Conservation (phyloP, 2,329 filamentous ascomycete genomes). For the Trichoderma sp. region DNA sequence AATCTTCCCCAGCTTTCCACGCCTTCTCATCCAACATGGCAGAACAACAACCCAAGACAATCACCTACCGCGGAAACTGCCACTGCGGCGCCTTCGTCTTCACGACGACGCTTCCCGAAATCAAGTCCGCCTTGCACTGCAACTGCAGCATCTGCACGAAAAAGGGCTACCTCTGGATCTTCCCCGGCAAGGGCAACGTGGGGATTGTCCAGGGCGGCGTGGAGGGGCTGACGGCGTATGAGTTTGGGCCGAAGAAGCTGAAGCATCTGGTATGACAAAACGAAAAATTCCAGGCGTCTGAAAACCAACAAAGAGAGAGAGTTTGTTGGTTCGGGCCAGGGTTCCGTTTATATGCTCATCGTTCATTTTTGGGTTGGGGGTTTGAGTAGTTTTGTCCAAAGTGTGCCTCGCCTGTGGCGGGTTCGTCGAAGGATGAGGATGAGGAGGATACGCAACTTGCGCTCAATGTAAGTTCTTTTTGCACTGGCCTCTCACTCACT, state of each 20-base stretch:
- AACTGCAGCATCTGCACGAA: constrained; percentile 68
- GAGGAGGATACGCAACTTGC: not conserved
- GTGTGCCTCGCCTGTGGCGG: constrained; percentile 52
- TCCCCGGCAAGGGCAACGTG: constrained; percentile 41
- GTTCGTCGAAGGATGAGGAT: constrained; percentile 11
- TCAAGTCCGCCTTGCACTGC: constrained; percentile 59
- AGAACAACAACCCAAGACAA: constrained; percentile 29
- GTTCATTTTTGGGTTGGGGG: not conserved
- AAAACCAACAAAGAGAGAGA: too few relatives aligned
- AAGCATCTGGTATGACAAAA: constrained; percentile 46
- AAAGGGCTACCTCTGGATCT: constrained; percentile 49
- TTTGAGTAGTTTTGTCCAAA: constrained; percentile 52
- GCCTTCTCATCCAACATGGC: not conserved
- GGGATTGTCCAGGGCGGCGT: constrained; percentile 51
- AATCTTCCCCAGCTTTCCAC: too few relatives aligned
- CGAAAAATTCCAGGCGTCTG: too few relatives aligned
- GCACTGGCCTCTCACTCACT: too few relatives aligned
- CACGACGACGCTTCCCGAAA: constrained; percentile 56
- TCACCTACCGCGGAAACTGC: constrained; percentile 59
- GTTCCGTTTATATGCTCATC: not conserved
- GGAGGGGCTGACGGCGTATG: constrained; percentile 48
- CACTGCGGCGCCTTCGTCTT: constrained; percentile 59
- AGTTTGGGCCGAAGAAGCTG: constrained; percentile 44
- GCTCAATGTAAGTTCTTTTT: constrained; percentile 28
- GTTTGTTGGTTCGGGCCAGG: too few relatives aligned